These are phyloP conservation scores for Monosporozyma unispora DNA, from an alignment of 805 yeast species.

Conservation along the genomic window DNA sequence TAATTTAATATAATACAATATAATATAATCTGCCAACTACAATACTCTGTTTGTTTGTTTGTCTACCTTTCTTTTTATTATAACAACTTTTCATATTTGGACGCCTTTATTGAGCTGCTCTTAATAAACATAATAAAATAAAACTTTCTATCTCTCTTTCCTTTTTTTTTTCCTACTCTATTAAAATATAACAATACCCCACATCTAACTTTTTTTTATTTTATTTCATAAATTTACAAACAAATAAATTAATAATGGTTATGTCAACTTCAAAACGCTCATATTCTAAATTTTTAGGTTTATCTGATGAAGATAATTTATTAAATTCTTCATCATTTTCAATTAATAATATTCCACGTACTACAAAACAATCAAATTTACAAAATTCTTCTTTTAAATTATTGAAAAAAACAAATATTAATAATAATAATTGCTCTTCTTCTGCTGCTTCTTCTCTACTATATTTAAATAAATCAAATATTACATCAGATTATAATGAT, in stretches of 20 bases:
- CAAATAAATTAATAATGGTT: not conserved
- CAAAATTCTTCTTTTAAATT: not conserved
- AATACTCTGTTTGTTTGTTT: not conserved
- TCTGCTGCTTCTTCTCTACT: not conserved
- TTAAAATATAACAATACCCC: not conserved
- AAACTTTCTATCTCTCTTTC: not conserved
- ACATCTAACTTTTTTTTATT: not conserved
- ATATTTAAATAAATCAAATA: not conserved
- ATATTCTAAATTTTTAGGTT: not conserved
- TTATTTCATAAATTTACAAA: not conserved
- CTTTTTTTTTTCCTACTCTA: not conserved
- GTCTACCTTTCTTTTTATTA: not conserved
- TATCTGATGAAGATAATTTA: not conserved
- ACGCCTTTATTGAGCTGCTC: slow-evolving; percentile 28
- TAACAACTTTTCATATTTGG: slow-evolving; percentile 9
- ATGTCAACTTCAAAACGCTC: not conserved
- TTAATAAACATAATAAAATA: slow-evolving; percentile 5
- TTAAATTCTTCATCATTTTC: not conserved
- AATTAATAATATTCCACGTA: not conserved
- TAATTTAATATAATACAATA: too few relatives aligned
- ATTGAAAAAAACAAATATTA: not conserved
- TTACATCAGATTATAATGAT: not conserved
- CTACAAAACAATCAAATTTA: not conserved
- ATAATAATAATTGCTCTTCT: not conserved
- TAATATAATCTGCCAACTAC: not conserved